Base-by-base conservation (phyloP, 2,329 filamentous ascomycete genomes). In the Thelonectria blattea region DNA sequence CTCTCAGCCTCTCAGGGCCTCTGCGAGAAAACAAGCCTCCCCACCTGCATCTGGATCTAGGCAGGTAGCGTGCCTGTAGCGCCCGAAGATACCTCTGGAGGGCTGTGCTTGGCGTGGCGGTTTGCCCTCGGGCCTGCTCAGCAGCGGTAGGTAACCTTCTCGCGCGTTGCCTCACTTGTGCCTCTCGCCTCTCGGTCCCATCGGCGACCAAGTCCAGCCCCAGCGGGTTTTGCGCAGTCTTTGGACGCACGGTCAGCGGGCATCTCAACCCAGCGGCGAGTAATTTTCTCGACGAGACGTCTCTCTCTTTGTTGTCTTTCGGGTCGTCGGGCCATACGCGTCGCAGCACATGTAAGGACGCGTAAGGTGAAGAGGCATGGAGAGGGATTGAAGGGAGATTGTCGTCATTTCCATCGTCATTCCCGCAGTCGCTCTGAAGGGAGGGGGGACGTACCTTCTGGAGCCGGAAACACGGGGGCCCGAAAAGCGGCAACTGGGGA, bases 11-110 rank as follows among this genome's bases (percentile, higher is more conserved):
- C 22, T 46, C 53, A 49, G 43, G 41, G 17, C 18, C 22, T 41
- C 27, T 22, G 18, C 22, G 10, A 15, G 20, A 12, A 50, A 45
- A 27, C 58, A 47, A 47, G 45, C 45, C 57, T 48, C 53, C 65
- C 66, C 66, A 68, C 66, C 53, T 34, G 52, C 57, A 67, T 67
- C 63, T 62, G 61, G 57, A 65, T 70, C 66, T 60, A 59, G 47
- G 41, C 39, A 51, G 43, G 14, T 39, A 17, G 45, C 50, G 45
- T 53, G 42, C 24, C 37, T 45, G 48, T 49, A 50, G 53, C 53
- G 37, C 24, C 24, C 45, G 46, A 6, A 14, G 34, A 37, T 15
- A 11, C 22, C 27, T 30, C 27, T 30, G 24, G 32, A 42, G 15
- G 34, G 34, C 22, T 45, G 52, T 24, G 48, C 60, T 59, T 62